These are phyloP conservation scores for Komagataella mondaviorum DNA, from an alignment of 805 yeast species.

Conservation along the genomic window DNA sequence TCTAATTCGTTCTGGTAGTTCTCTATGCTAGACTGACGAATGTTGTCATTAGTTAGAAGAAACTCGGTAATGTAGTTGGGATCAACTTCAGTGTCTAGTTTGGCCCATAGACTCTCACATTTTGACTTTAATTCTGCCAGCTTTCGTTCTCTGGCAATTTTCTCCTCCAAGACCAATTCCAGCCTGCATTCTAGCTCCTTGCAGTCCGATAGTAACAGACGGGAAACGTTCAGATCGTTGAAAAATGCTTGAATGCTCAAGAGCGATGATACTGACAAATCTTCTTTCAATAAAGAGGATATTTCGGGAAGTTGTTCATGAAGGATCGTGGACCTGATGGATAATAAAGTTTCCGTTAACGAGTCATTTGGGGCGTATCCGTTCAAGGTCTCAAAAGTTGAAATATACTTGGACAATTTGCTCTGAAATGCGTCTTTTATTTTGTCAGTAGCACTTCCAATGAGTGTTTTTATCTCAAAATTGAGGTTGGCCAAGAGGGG, in stretches of 20 bases:
- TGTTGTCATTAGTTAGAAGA: slow-evolving; percentile 26
- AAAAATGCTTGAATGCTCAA: not conserved
- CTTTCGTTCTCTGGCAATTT: not conserved
- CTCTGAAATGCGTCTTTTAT: not conserved
- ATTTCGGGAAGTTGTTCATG: not conserved
- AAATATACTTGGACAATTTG: not conserved
- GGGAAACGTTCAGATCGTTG: not conserved
- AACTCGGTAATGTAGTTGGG: slow-evolving; percentile 21
- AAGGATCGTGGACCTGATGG: not conserved
- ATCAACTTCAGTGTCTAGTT: slow-evolving; percentile 5
- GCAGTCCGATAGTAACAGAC: not conserved
- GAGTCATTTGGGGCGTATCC: not conserved
- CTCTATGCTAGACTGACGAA: slow-evolving; percentile 32
- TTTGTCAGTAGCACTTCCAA: not conserved
- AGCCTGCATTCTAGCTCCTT: not conserved
- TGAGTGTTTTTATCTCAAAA: not conserved
- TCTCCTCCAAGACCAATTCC: not conserved
- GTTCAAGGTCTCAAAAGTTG: not conserved
- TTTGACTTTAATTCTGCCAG: not conserved
- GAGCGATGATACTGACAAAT: not conserved
- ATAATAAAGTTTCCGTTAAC: too few species aligned
- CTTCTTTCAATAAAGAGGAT: not conserved
- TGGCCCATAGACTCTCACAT: slow-evolving; percentile 1
- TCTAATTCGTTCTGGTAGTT: slow-evolving; percentile 42
- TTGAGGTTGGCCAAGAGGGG: not conserved